These are phyloP conservation scores for Juncus inflexus DNA, from an alignment of 176 grass and related monocot species.

Conservation along the genomic window DNA sequence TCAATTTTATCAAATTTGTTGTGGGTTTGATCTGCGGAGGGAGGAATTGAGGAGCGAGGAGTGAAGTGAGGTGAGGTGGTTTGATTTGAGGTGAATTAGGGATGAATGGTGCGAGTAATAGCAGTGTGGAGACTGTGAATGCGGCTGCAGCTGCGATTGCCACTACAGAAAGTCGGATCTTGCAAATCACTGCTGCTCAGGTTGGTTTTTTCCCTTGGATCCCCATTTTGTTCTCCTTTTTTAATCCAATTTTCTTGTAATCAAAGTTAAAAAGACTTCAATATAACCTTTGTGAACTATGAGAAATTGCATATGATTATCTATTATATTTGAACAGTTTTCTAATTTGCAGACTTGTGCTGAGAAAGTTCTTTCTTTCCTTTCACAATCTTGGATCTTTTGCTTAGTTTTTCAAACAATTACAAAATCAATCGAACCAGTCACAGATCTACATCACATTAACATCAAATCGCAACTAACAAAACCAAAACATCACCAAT, in stretches of 20 bases:
- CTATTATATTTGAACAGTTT: too few species aligned
- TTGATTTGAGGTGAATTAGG: conserved; percentile 37
- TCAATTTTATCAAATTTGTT: not conserved
- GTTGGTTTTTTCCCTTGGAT: not conserved
- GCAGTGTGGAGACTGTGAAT: conserved; percentile 77
- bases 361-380: too few species aligned
- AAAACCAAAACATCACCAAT: too few species aligned
- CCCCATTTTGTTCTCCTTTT: too few species aligned
- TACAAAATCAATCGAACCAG: too few species aligned
- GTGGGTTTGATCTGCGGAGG: not conserved
- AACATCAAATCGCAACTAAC: too few species aligned
- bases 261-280: too few species aligned
- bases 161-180: conserved; percentile 52
- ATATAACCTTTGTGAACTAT: not conserved
- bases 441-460: too few species aligned
- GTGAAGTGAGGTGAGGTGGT: conserved; percentile 16
- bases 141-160: conserved; percentile 72
- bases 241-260: too few species aligned
- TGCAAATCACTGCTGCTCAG: conserved; percentile 57
- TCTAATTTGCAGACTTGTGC: too few species aligned
- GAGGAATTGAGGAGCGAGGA: not conserved
- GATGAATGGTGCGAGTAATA: conserved; percentile 61
- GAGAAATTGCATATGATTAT: not conserved
- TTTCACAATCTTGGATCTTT: too few species aligned
- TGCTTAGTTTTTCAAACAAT: too few species aligned